phyloP scores from a whole-genome alignment of 805 yeast genomes.

The Grigorovia yakushimaensis region DNA sequence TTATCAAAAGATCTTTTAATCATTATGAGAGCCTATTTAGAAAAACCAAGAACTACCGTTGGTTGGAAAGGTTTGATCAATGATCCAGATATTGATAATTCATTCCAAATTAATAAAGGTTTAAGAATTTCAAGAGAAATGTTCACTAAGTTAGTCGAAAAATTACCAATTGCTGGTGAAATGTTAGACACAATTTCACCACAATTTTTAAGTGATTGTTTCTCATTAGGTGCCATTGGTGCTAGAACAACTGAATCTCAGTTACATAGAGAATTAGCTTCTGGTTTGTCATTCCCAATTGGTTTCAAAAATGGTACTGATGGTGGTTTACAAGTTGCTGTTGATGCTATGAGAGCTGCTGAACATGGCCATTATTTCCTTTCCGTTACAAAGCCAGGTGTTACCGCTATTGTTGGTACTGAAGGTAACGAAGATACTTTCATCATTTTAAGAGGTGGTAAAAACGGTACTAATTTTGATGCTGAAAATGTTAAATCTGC shows the following conservation, averaged over 20 bases:
- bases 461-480: conserved; percentile 84
- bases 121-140: conserved; percentile 78
- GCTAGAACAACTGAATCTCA: conserved; percentile 99
- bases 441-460: conserved; percentile 92
- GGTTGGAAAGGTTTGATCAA: conserved; percentile 98
- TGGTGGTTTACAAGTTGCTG: conserved; percentile 87
- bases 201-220: conserved; percentile 84
- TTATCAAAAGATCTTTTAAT: conserved; percentile 68
- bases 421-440: conserved; percentile 88
- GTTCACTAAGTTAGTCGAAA: conserved; percentile 72
- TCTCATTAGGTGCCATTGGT: conserved; percentile 96
- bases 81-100: conserved; percentile 91
- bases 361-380: conserved; percentile 89
- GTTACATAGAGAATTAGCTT: conserved; percentile 92
- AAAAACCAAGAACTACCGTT: conserved; percentile 96
- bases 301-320: conserved; percentile 98
- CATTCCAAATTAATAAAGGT: conserved; percentile 93
- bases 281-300: conserved; percentile 94
- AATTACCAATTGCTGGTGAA: conserved; percentile 90
- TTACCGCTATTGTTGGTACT: conserved; percentile 92
- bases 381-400: conserved; percentile 91
- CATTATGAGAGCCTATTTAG: conserved; percentile 96
- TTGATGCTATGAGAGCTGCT: conserved; percentile 91
- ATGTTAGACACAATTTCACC: conserved; percentile 98
- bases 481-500: conserved; percentile 61